A percentile compares a stretch with the other conserved stretches of the same genome.
phyloP scores from a whole-genome alignment of 345 rosid genomes.

The Kernera saxatilis region DNA sequence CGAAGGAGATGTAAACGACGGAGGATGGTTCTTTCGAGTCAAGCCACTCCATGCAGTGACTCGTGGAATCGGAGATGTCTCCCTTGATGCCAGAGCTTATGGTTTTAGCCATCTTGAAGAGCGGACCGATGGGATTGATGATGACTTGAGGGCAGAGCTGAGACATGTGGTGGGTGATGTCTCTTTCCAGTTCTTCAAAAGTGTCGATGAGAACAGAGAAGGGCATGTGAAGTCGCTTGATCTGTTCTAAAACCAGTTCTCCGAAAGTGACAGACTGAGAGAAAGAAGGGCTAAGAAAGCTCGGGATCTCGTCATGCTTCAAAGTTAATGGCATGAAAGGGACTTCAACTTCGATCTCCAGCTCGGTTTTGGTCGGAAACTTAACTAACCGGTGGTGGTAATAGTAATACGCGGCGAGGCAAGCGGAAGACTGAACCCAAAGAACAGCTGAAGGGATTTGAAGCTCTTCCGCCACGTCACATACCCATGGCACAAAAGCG shows the following conservation, averaged over 20 bases:
- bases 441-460: slow-evolving; percentile 71
- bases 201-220: slow-evolving; percentile 63
- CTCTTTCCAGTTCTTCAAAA: slow-evolving; percentile 60
- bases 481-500: slow-evolving; percentile 72
- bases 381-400: slow-evolving; percentile 38
- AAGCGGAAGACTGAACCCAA: slow-evolving; percentile 87
- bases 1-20: slow-evolving; percentile 47
- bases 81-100: slow-evolving; percentile 28
- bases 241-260: slow-evolving; percentile 45
- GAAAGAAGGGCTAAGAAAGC: slow-evolving; percentile 56
- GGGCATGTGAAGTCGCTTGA: slow-evolving; percentile 44
- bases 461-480: slow-evolving; percentile 58
- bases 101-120: slow-evolving; percentile 44
- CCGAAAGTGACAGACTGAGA: slow-evolving; percentile 29
- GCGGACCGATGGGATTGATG: slow-evolving; percentile 57
- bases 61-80: slow-evolving; percentile 36
- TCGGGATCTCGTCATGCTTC: slow-evolving; percentile 71
- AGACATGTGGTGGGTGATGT: slow-evolving; percentile 52
- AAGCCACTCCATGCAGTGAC: slow-evolving; percentile 51
- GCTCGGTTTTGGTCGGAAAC: slow-evolving; percentile 49
- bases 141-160: slow-evolving; percentile 33
- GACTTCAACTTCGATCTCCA: slow-evolving; percentile 48
- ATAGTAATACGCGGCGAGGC: slow-evolving; percentile 60
- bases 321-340: slow-evolving; percentile 48
- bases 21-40: slow-evolving; percentile 31